phyloP scores from a whole-genome alignment of 768 basidiomycete genomes.

The Tephrocybe sp. region DNA sequence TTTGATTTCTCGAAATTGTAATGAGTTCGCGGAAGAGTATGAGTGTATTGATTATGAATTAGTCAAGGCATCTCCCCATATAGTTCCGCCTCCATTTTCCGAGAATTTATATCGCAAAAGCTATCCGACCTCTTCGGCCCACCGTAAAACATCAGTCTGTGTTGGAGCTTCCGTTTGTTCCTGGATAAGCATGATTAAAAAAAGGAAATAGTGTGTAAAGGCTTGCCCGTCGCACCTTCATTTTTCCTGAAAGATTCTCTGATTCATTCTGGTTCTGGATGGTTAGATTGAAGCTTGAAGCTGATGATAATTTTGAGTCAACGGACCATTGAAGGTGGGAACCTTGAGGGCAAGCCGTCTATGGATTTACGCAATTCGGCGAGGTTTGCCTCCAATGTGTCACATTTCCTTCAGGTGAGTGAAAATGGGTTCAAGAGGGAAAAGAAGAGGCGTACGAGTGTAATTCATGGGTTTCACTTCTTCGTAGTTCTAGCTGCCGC shows the following conservation, averaged over 20 bases:
- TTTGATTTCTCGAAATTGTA: too few species aligned
- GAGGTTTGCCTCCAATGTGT: constrained; percentile 64
- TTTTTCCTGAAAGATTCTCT: neutral
- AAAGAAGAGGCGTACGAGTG: constrained; percentile 54
- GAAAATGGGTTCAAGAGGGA: neutral
- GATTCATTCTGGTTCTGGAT: neutral
- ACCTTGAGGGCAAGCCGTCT: constrained; percentile 7
- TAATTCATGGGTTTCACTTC: constrained; percentile 67
- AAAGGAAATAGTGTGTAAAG: too few species aligned
- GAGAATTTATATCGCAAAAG: too few species aligned
- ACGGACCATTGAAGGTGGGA: neutral
- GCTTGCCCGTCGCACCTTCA: neutral
- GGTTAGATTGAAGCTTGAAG: neutral
- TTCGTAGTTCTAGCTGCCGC: constrained; percentile 71
- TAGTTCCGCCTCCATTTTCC: too few species aligned
- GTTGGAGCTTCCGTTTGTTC: constrained; percentile 18
- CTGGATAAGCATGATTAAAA: too few species aligned
- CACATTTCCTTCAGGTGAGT: constrained; percentile 58
- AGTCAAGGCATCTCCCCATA: too few species aligned
- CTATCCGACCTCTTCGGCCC: constrained; percentile 52
- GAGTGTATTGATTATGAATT: too few species aligned
- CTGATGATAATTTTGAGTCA: neutral
- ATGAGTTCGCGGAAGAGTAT: too few species aligned
- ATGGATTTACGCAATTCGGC: constrained; percentile 48
- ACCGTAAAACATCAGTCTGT: constrained; percentile 48